These are phyloP conservation scores for Tubosaeta brunneosetosa DNA, from an alignment of 768 basidiomycete species.

Conservation along the genomic window DNA sequence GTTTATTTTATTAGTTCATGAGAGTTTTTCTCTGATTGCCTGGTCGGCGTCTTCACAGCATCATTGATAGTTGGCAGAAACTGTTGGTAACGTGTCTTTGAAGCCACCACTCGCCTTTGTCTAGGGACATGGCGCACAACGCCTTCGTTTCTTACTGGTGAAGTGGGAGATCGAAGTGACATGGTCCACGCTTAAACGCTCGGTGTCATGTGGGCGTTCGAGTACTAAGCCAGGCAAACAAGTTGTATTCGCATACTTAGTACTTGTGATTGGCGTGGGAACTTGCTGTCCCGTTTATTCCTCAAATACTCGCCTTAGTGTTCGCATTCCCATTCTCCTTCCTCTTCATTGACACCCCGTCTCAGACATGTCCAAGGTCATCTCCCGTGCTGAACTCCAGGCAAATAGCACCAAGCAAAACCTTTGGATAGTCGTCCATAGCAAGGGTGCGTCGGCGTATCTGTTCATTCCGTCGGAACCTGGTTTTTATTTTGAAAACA, in stretches of 20 bases:
- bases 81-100: neutral
- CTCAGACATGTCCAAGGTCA: conserved; percentile 43
- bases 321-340: conserved; percentile 1
- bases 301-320: neutral
- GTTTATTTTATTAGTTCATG: neutral
- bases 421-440: conserved; percentile 78
- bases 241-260: conserved; percentile 14
- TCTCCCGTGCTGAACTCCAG: conserved; percentile 75
- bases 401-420: conserved; percentile 68
- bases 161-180: conserved; percentile 58
- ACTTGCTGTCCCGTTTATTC: conserved; percentile 18
- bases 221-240: conserved; percentile 71
- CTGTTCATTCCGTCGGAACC: neutral
- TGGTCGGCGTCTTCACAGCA: neutral
- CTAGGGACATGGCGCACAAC: conserved; percentile 69
- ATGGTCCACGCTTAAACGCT: conserved; percentile 78
- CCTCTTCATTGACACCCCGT: conserved; percentile 7
- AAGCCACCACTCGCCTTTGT: conserved; percentile 60
- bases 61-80: neutral
- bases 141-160: conserved; percentile 81
- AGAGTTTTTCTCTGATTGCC: neutral
- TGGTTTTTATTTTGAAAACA: conserved; percentile 29
- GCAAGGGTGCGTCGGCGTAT: conserved; percentile 56
- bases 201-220: conserved; percentile 59
- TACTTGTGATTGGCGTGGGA: conserved; percentile 21